A percentile compares a stretch with the other conserved stretches of the same genome.
Evolutionary conservation across 2,329 filamentous ascomycete species (phyloP).

Genomic region (Microsporum ferrugineum): DNA sequence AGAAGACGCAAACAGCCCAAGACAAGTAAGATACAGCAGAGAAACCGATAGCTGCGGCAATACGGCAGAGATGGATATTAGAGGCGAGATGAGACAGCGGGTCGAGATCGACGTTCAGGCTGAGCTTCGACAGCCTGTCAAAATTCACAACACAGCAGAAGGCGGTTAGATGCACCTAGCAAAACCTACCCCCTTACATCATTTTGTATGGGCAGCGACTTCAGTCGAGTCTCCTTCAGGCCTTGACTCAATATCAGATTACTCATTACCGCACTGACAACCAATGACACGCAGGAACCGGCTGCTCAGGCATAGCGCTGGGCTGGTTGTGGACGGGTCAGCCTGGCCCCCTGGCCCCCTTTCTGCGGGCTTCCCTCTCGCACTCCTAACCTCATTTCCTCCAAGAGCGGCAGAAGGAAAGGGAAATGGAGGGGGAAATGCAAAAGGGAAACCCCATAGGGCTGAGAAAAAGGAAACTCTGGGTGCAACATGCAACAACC

Average conservation of each 20-base stretch:
- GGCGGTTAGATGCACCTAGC: neutral
- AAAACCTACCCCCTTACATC: neutral
- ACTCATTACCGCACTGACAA: neutral
- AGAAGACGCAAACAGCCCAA: neutral
- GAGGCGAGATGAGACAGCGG: neutral
- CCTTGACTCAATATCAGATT: neutral
- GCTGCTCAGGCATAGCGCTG: neutral
- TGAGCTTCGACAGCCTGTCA: neutral
- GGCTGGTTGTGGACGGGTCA: neutral
- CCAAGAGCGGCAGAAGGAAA: neutral
- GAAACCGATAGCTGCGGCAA: neutral
- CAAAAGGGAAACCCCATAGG: neutral
- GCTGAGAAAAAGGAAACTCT: constrained; percentile 1
- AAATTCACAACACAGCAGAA: neutral
- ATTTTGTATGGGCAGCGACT: too few species aligned
- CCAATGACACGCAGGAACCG: neutral
- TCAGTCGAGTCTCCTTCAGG: neutral
- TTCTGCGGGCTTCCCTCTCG: neutral
- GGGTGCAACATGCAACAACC: neutral
- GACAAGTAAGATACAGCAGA: neutral
- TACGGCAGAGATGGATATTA: neutral
- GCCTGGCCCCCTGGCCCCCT: neutral
- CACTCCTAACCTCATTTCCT: neutral
- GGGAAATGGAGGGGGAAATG: neutral
- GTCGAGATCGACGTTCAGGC: neutral